Evolutionary conservation across 2,329 filamentous ascomycete genomes (phyloP), one percentile per base, ranked within the genome.

Genomic region (Daldinia eschscholtzii): DNA sequence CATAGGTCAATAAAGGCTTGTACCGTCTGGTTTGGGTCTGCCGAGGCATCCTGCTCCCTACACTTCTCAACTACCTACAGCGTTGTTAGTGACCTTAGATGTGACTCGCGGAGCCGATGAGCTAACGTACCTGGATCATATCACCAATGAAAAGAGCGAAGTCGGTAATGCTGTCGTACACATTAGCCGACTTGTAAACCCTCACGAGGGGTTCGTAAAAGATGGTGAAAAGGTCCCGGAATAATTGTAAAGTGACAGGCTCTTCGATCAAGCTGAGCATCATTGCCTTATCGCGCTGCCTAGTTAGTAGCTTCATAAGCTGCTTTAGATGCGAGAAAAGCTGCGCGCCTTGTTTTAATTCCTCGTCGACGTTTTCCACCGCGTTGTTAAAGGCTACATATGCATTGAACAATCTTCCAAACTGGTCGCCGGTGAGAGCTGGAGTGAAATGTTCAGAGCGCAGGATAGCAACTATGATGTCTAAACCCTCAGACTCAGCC

Each of bases 1-100:
- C 96, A 99, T 23, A 99, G 87, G 77, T 99, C 96, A 76, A 99
- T 99, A 77, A 99, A 99, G 15, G 94, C 92, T 79, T 99, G 96
- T 1, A 99, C 96, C 0, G 96, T 99, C 83, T 98, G 94, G 79
- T 99, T 99, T 4, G 96, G 96, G 79, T 99, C 96, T 1, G 95
- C 94, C 1, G 93, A 94, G 52, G 96, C 92, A 78, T 98, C 96
- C 75, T 91, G 87, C 68, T 91, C 88, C 64, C 88, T 84, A 74
- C 88, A 91, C 74, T 85, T 87, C 57, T 91, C 89, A 33, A 91
- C 87, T 28, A 91, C 88, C 86, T 88, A 30, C 15, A 28, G 41
- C 41, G 7, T 50, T n/a, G 59, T 76, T 70, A 76, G 70, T 58
- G 53, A 4, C 9, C 13, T 12, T 3, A n/a, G n/a, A 37, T 9